Percentiles rank a stretch among this genome's conserved stretches.
phyloP scores from a whole-genome alignment of 116 monocot genomes.

The Papilionanthe hybrid region DNA sequence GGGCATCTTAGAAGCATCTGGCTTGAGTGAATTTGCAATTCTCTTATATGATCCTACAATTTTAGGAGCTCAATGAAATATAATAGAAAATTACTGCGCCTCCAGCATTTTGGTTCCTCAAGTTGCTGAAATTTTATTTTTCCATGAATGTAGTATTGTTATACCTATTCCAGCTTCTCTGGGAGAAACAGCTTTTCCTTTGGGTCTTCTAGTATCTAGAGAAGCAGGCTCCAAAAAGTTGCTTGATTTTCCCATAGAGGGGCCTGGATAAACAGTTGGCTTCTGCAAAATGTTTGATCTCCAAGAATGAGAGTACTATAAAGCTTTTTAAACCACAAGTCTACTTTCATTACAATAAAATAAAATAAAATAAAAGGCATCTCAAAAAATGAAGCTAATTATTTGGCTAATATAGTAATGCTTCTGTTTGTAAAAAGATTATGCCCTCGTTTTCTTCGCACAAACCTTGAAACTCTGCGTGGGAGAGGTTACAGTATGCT shows the following conservation, averaged over 20 bases:
- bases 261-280: constrained; percentile 10
- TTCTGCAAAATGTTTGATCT: constrained; percentile 20
- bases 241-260: constrained; percentile 7
- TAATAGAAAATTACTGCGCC: not conserved
- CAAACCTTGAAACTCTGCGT: constrained; percentile 53
- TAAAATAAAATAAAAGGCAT: constrained; percentile 19
- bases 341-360: not conserved
- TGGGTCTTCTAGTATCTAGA: not conserved
- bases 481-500: constrained; percentile 35
- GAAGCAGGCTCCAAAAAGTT: not conserved
- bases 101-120: not conserved
- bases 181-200: not conserved
- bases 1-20: constrained; percentile 10
- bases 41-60: constrained; percentile 25
- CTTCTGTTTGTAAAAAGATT: constrained; percentile 49
- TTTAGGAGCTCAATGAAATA: constrained; percentile 7
- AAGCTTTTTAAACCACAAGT: not conserved
- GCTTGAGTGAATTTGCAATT: constrained; percentile 16
- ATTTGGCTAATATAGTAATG: constrained; percentile 38
- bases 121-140: not conserved
- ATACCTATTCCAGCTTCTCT: constrained; percentile 1
- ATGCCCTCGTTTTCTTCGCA: constrained; percentile 37
- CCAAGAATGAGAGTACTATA: not conserved
- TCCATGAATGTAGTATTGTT: not conserved
- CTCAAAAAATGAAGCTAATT: constrained; percentile 42